These are phyloP conservation scores for Sporothrix luriei DNA, from an alignment of 2,329 filamentous ascomycete species.

Conservation along the genomic window DNA sequence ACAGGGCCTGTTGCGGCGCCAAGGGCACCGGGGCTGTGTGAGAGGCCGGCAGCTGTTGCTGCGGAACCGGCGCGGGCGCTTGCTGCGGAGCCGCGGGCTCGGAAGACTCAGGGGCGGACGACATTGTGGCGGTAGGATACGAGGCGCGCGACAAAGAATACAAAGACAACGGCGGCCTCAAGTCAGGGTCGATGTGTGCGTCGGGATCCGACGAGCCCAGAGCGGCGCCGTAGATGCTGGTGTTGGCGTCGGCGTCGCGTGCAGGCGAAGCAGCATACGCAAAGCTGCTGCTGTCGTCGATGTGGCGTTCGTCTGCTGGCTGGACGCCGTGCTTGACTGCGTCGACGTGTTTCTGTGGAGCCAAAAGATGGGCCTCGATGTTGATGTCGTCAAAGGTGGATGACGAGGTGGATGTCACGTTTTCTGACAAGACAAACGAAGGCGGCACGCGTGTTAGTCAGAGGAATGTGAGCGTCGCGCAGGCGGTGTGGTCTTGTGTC, in stretches of 20 bases:
- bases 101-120: neutral
- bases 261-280: conserved; percentile 29
- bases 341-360: conserved; percentile 34
- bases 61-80: neutral
- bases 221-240: neutral
- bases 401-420: neutral
- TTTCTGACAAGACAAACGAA: neutral
- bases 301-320: too few relatives aligned
- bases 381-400: conserved; percentile 22
- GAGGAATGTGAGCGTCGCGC: neutral
- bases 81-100: conserved; percentile 7
- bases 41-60: conserved; percentile 21
- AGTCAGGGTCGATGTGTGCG: conserved; percentile 33
- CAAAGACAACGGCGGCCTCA: conserved; percentile 26
- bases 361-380: conserved; percentile 32
- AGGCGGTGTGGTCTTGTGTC: conserved; percentile 2
- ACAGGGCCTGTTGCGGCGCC: conserved; percentile 37
- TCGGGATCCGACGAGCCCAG: conserved; percentile 26
- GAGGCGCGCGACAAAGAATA: neutral
- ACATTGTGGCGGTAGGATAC: conserved; percentile 25
- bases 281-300: neutral
- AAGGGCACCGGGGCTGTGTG: neutral
- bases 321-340: neutral
- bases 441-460: conserved; percentile 25
- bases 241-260: neutral